These are phyloP conservation scores for Neofusicoccum parvum DNA, from an alignment of 2,329 filamentous ascomycete species.

Conservation along the genomic window DNA sequence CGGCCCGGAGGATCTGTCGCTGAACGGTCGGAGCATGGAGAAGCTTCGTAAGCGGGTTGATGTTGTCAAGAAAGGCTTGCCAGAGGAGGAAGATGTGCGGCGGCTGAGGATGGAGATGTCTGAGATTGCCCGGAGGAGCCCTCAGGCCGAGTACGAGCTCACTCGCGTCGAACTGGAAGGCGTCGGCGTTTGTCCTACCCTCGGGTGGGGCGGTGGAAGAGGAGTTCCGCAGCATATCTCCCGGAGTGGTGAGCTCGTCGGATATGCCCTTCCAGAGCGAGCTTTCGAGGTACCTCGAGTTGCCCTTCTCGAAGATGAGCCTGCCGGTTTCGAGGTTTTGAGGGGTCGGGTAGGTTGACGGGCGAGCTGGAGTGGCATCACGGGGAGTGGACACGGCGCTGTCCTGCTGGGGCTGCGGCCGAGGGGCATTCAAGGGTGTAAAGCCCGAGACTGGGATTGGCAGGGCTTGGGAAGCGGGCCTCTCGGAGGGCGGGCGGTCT, in stretches of 20 bases:
- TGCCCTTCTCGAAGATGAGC: slow-evolving; percentile 32
- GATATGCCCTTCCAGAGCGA: slow-evolving; percentile 35
- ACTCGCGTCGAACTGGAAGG: slow-evolving; percentile 22
- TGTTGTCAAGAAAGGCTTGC: slow-evolving; percentile 73
- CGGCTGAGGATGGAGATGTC: slow-evolving; percentile 61
- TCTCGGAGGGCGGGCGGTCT: slow-evolving; percentile 18
- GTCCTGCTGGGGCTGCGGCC: slow-evolving; percentile 9
- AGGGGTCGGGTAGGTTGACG: neutral
- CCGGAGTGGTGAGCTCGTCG: slow-evolving; percentile 33
- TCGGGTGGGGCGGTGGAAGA: neutral
- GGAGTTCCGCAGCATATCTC: slow-evolving; percentile 27
- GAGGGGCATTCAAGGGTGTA: slow-evolving; percentile 17
- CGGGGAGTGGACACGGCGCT: neutral
- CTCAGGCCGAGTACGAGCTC: slow-evolving; percentile 28
- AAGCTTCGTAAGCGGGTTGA: slow-evolving; percentile 72
- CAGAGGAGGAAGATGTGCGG: slow-evolving; percentile 71
- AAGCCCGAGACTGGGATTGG: slow-evolving; percentile 12
- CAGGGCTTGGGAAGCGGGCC: neutral
- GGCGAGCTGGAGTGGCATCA: neutral
- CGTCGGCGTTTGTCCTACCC: slow-evolving; percentile 25
- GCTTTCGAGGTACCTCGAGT: slow-evolving; percentile 36
- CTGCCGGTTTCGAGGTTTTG: slow-evolving; percentile 25
- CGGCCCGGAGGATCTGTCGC: slow-evolving; percentile 64
- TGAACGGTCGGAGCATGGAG: slow-evolving; percentile 73
- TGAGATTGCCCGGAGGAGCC: slow-evolving; percentile 23